Percentiles rank a stretch among this genome's conserved stretches.
Evolutionary conservation across 805 yeast species (phyloP).

Genomic region (Hanseniaspora taiwanica): DNA sequence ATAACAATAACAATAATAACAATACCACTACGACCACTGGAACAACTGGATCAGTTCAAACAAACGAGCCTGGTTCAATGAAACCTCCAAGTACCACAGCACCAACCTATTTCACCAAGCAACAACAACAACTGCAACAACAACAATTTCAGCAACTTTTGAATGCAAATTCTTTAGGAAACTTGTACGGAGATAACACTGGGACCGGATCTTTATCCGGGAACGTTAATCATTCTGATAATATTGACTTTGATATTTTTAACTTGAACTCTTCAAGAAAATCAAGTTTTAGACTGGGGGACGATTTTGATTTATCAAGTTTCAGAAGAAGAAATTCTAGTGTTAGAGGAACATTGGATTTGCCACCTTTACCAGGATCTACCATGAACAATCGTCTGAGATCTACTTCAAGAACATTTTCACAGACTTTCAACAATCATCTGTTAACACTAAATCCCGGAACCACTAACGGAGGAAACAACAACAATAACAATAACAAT

Average conservation of each 20-base stretch:
- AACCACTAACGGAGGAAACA: not conserved
- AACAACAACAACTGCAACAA: constrained; percentile 1
- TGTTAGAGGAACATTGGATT: constrained; percentile 14
- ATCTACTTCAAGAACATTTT: constrained; percentile 6
- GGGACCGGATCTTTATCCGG: too few relatives aligned
- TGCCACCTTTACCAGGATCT: constrained; percentile 2
- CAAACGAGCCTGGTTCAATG: constrained; percentile 7
- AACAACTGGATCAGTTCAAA: too few relatives aligned
- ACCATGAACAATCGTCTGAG: constrained; percentile 1
- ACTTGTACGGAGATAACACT: too few relatives aligned
- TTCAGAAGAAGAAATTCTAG: constrained; percentile 22
- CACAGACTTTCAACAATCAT: constrained; percentile 5
- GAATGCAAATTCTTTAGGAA: not conserved
- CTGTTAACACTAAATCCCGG: constrained; percentile 5
- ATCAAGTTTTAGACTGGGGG: constrained; percentile 20
- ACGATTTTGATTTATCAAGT: constrained; percentile 20
- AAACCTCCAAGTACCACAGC: constrained; percentile 13
- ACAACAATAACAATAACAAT: constrained; percentile 4
- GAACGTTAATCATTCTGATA: constrained; percentile 3
- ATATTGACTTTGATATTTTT: constrained; percentile 7
- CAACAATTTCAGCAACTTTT: not conserved
- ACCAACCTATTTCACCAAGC: not conserved
- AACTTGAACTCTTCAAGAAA: constrained; percentile 14
- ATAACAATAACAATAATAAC: constrained; percentile 1
- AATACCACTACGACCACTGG: constrained; percentile 5